Conservation (phyloP, 805 yeast species). For the Wickerhamomyces alni region DNA sequence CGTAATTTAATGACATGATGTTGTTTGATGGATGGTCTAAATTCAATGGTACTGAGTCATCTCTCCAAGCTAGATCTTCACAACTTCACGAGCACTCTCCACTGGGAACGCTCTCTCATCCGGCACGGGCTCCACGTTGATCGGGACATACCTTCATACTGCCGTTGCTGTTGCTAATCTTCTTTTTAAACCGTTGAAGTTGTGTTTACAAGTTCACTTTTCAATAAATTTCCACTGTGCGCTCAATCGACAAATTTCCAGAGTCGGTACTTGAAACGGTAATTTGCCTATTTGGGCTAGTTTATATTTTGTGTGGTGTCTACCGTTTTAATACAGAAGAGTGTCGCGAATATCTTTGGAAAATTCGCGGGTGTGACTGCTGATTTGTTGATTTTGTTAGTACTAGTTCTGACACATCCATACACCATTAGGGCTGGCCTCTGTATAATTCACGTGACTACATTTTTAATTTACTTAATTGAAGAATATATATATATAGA, state of each 20-base stretch:
- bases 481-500: too few species aligned
- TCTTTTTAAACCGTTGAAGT: neutral
- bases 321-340: neutral
- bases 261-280: neutral
- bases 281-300: neutral
- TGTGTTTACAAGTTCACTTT: neutral
- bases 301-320: neutral
- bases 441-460: too few species aligned
- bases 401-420: neutral
- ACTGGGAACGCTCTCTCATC: too few species aligned
- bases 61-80: too few species aligned
- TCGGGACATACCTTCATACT: constrained; percentile 1
- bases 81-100: too few species aligned
- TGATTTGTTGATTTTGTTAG: neutral
- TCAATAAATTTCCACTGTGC: constrained; percentile 1
- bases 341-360: neutral
- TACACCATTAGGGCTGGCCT: neutral
- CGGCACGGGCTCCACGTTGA: too few species aligned
- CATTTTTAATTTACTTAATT: too few species aligned
- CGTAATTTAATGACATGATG: too few species aligned
- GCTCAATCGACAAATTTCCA: neutral
- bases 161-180: neutral
- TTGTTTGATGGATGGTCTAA: too few species aligned
- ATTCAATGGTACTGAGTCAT: too few species aligned
- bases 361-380: neutral